Conservation (phyloP, 768 basidiomycete genomes). For the Leccinum ochraceum region DNA sequence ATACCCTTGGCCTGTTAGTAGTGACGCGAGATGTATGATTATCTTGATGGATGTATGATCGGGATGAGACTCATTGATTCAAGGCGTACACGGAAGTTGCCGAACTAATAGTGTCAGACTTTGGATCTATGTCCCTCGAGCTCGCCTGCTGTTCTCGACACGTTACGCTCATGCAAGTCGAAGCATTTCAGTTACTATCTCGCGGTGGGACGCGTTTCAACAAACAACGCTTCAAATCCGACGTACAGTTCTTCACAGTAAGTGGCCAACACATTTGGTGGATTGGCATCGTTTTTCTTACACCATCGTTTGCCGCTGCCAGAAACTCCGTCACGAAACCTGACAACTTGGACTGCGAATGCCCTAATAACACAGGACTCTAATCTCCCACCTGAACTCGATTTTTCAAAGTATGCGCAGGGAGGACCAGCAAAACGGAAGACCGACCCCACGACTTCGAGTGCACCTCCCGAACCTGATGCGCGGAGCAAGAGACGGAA, state of each 20-base stretch:
- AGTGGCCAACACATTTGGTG: slow-evolving; percentile 12
- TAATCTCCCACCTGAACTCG: slow-evolving; percentile 74
- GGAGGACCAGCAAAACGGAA: slow-evolving; percentile 57
- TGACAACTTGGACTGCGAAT: slow-evolving; percentile 23
- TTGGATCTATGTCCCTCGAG: not conserved
- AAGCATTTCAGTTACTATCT: slow-evolving; percentile 88
- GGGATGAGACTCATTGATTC: too few relatives aligned
- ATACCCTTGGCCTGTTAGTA: not conserved
- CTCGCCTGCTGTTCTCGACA: not conserved
- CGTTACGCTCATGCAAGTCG: slow-evolving; percentile 57
- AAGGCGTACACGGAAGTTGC: slow-evolving; percentile 14
- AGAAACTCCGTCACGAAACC: slow-evolving; percentile 29
- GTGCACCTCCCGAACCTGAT: slow-evolving; percentile 10
- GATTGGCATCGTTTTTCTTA: slow-evolving; percentile 1
- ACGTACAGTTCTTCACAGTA: slow-evolving; percentile 73
- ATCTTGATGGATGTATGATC: not conserved
- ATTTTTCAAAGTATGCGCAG: slow-evolving; percentile 89
- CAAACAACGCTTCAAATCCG: slow-evolving; percentile 69
- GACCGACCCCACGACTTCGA: slow-evolving; percentile 18
- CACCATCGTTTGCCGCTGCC: not conserved
- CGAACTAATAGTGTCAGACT: slow-evolving; percentile 1
- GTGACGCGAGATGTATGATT: not conserved
- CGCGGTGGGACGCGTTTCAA: slow-evolving; percentile 83
- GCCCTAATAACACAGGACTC: slow-evolving; percentile 33
- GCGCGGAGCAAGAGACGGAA: slow-evolving; percentile 32